A percentile compares a stretch with the other conserved stretches of the same genome.
phyloP scores from a whole-genome alignment of 805 yeast genomes.

The Starmerella floris region DNA sequence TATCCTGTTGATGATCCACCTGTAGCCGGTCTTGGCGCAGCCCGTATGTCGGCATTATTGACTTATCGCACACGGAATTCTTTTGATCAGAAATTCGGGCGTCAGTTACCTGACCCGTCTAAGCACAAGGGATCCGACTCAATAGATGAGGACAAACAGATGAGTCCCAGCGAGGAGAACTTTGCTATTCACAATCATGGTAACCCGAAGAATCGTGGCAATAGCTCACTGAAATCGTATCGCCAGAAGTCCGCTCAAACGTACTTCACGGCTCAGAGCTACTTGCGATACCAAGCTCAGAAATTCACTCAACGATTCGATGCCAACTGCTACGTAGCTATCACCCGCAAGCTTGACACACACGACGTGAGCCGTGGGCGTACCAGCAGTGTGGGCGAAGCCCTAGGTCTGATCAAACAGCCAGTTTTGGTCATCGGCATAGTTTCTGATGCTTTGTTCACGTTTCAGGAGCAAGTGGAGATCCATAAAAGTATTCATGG shows the following conservation, averaged over 20 bases:
- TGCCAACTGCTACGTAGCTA: constrained; percentile 91
- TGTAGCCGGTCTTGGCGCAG: constrained; percentile 76
- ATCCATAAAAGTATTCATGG: constrained; percentile 64
- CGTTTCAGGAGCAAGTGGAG: constrained; percentile 78
- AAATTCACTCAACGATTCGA: constrained; percentile 84
- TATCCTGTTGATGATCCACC: constrained; percentile 72
- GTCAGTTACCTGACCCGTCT: constrained; percentile 48
- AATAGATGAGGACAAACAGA: constrained; percentile 13
- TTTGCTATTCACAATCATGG: constrained; percentile 89
- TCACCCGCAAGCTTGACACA: constrained; percentile 85
- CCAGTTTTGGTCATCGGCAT: constrained; percentile 84
- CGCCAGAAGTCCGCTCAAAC: constrained; percentile 31
- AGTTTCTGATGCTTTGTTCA: constrained; percentile 82
- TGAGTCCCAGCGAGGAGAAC: constrained; percentile 40
- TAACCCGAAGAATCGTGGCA: constrained; percentile 21
- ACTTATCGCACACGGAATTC: constrained; percentile 88
- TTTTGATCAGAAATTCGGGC: constrained; percentile 83
- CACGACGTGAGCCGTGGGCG: constrained; percentile 84
- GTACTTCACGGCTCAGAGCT: constrained; percentile 89
- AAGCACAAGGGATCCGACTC: constrained; percentile 29
- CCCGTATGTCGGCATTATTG: constrained; percentile 89
- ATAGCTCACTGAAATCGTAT: constrained; percentile 14
- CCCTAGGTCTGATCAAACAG: constrained; percentile 46
- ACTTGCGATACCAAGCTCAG: constrained; percentile 83
- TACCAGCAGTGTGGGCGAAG: constrained; percentile 36